Percentiles rank a stretch among this genome's conserved stretches.
Evolutionary conservation across 208 protist genomes (phyloP).

Genomic region (Trypanosoma melophagium): DNA sequence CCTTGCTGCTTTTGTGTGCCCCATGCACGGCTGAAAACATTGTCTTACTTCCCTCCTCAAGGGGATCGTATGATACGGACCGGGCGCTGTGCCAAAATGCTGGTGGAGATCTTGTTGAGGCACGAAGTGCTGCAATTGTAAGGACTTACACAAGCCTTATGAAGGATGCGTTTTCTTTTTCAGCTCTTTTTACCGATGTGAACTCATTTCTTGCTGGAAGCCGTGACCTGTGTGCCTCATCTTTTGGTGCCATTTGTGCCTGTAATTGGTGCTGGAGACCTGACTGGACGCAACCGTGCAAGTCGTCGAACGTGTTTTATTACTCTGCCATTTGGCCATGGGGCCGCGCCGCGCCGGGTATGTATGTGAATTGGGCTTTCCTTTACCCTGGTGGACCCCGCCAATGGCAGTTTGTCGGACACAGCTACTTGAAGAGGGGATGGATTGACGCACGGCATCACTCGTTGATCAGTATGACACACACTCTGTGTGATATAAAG

Average conservation of each 20-base stretch:
- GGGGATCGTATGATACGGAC: background rate
- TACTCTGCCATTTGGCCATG: background rate
- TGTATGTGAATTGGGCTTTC: constrained; percentile 12
- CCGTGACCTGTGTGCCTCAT: background rate
- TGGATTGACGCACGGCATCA: background rate
- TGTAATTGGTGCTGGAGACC: constrained; percentile 14
- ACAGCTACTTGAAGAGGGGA: background rate
- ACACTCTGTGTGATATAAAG: constrained; percentile 1
- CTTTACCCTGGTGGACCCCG: background rate
- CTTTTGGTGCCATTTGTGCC: background rate
- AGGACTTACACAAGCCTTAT: background rate
- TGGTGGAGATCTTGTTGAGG: constrained; percentile 9
- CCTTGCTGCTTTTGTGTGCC: background rate
- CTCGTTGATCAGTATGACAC: background rate
- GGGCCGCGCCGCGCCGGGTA: background rate
- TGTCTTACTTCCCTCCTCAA: background rate
- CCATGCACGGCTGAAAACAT: constrained; percentile 6
- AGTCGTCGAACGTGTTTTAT: background rate
- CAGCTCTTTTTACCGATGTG: background rate
- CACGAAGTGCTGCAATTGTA: background rate
- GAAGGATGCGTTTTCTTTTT: background rate
- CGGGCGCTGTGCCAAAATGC: background rate
- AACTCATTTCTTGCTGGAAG: constrained; percentile 8
- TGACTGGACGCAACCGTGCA: background rate
- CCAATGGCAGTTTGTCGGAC: background rate